Percentiles rank a stretch among this genome's conserved stretches.
phyloP scores from a whole-genome alignment of 2,329 filamentous ascomycete genomes.

The Coniochaeta sp. region DNA sequence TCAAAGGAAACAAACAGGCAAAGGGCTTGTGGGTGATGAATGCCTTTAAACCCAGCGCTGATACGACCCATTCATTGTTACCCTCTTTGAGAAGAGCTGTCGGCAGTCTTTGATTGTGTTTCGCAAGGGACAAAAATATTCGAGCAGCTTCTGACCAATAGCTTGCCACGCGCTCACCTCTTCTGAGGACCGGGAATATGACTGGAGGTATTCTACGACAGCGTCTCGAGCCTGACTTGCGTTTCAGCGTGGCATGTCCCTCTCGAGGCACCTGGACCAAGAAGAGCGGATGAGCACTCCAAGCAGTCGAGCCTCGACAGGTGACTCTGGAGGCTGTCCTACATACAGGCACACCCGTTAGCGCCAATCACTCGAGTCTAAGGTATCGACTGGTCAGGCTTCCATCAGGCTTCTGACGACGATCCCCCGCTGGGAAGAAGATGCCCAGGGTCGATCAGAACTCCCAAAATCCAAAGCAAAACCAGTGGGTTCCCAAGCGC shows the following conservation, averaged over 20 bases:
- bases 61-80: background rate
- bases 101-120: background rate
- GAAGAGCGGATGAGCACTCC: background rate
- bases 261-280: background rate
- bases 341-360: background rate
- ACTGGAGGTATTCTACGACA: constrained; percentile 2
- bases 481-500: background rate
- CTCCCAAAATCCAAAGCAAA: background rate
- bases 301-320: background rate
- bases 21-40: background rate
- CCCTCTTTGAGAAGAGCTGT: background rate
- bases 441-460: background rate
- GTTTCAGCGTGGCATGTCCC: background rate
- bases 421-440: constrained; percentile 1
- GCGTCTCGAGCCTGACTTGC: constrained; percentile 2
- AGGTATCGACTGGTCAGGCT: background rate
- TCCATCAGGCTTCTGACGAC: constrained; percentile 1
- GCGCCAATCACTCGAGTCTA: background rate
- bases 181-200: constrained; percentile 2
- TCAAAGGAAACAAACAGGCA: background rate
- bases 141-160: constrained; percentile 16
- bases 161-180: constrained; percentile 14
- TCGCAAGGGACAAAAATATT: constrained; percentile 14
- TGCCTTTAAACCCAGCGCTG: background rate
- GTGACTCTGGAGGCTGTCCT: background rate